These are phyloP conservation scores for Sporothrix brunneoviolacea DNA, from an alignment of 2,329 filamentous ascomycete species.

Conservation along the genomic window DNA sequence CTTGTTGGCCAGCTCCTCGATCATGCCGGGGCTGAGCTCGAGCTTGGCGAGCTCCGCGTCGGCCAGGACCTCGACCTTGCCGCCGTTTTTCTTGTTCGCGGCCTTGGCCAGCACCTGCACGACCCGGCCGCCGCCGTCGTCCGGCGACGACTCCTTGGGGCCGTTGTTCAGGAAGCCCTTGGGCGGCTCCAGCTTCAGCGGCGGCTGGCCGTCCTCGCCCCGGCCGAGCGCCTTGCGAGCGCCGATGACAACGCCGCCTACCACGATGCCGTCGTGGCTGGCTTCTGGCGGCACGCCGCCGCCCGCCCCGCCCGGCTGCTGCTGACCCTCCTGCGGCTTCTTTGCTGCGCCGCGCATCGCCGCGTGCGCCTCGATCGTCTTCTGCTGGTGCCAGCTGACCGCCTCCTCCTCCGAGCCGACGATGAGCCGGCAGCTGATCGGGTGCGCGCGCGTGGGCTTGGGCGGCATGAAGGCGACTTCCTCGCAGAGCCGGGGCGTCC, in stretches of 20 bases:
- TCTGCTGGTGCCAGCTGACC: conserved; percentile 32
- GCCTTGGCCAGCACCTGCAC: conserved; percentile 41
- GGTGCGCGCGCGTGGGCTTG: conserved; percentile 66
- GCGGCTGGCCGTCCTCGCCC: conserved; percentile 42
- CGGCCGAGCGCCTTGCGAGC: conserved; percentile 42
- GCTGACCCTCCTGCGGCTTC: conserved; percentile 17
- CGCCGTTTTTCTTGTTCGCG: conserved; percentile 49
- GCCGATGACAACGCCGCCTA: conserved; percentile 50
- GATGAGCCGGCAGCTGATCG: conserved; percentile 70
- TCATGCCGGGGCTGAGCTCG: conserved; percentile 57
- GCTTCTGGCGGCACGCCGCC: not conserved
- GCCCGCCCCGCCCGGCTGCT: conserved; percentile 10
- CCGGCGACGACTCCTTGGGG: conserved; percentile 15
- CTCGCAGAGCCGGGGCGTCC: conserved; percentile 80
- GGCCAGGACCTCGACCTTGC: conserved; percentile 53
- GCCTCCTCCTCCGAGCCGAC: conserved; percentile 46
- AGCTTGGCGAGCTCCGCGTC: conserved; percentile 62
- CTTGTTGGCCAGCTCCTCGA: conserved; percentile 63
- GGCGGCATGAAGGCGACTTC: conserved; percentile 83
- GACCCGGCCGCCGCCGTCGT: conserved; percentile 17
- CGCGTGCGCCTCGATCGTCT: conserved; percentile 33
- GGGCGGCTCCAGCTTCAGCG: conserved; percentile 39
- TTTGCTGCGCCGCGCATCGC: conserved; percentile 27
- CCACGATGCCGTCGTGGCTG: conserved; percentile 27
- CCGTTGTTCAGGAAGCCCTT: conserved; percentile 30